phyloP scores from a whole-genome alignment of 352 stramenopile species.

The Phytophthora multivora region DNA sequence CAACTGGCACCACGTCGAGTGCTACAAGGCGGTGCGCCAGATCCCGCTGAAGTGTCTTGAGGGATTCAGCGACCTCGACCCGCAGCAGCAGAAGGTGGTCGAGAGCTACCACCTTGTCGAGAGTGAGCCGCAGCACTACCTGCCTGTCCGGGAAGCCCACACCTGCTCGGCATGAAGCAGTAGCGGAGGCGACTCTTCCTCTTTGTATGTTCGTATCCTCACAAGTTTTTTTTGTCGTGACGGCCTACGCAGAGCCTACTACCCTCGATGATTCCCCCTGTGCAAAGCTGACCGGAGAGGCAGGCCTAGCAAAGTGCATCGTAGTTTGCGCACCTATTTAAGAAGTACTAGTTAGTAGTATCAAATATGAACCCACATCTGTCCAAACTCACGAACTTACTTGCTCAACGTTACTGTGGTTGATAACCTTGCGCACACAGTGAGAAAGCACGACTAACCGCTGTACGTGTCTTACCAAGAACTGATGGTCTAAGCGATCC shows the following conservation, averaged over 20 bases:
- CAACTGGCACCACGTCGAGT: conserved; percentile 87
- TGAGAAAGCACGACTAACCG: too few relatives aligned
- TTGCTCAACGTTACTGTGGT: background rate
- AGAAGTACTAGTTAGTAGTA: conserved; percentile 14
- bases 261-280: too few relatives aligned
- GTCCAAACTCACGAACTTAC: conserved; percentile 13
- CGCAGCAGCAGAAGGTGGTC: conserved; percentile 62
- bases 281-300: too few relatives aligned
- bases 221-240: conserved; percentile 28
- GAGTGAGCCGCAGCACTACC: conserved; percentile 14
- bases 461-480: too few relatives aligned
- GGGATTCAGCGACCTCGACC: conserved; percentile 68
- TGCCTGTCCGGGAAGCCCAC: conserved; percentile 20
- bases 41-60: conserved; percentile 73
- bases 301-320: conserved; percentile 3
- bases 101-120: conserved; percentile 42
- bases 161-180: conserved; percentile 42
- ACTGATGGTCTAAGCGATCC: too few relatives aligned
- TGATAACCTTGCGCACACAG: too few relatives aligned
- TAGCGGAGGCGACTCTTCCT: background rate
- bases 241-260: background rate
- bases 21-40: conserved; percentile 60
- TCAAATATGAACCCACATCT: conserved; percentile 27
- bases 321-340: conserved; percentile 32
- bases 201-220: conserved; percentile 13